Evolutionary conservation across 768 basidiomycete species (phyloP), one percentile per base, ranked within the genome.

Genomic region (Lentinula sp.): DNA sequence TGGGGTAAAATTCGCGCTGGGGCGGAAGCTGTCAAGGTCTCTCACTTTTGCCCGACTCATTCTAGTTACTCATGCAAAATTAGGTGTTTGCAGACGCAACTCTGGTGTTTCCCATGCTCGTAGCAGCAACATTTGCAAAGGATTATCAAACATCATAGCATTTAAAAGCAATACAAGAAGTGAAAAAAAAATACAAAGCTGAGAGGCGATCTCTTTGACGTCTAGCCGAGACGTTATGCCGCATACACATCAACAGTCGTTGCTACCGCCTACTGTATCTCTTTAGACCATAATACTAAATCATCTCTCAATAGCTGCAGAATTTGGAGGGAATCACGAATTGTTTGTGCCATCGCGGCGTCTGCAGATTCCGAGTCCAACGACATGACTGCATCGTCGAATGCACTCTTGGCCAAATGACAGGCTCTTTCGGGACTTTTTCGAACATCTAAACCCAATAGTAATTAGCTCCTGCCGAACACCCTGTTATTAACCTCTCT

Each of bases 1-100:
- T 99, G 97, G 97, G 97, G 97, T 0, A 99, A 99, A 78, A 98
- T 98, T 64, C 84, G 93, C 39, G 88, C 90, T 12, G 87, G 87
- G 8, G 80, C 92, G 4, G 88, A 93, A 71, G 80, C 91, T 7
- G 86, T 94, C 6, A 93, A 96, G 81, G 93, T 90, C 65, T 16
- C 57, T 16, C 46, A 9, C 13, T 33, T 43, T 10, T 23, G 36
- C 2, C 20, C 12, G 42, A 35, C 39, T 23, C 13, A 7, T 62
- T 67, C 56, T 68, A 52, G 16, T 45, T 32, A 15, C 54, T 65
- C 6, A 46, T 49, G 42, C n/a, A 16, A 37, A n/a, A 33, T 7
- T 59, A 84, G 83, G 91, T 96, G 6, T 96, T 86, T 67, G 95
- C 95, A n/a, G 96, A 98, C 66, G 96, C 96, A 6, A 99, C 96